Base-by-base conservation (phyloP, 768 basidiomycete species). In the Tylopilus rubrobrunneus region DNA sequence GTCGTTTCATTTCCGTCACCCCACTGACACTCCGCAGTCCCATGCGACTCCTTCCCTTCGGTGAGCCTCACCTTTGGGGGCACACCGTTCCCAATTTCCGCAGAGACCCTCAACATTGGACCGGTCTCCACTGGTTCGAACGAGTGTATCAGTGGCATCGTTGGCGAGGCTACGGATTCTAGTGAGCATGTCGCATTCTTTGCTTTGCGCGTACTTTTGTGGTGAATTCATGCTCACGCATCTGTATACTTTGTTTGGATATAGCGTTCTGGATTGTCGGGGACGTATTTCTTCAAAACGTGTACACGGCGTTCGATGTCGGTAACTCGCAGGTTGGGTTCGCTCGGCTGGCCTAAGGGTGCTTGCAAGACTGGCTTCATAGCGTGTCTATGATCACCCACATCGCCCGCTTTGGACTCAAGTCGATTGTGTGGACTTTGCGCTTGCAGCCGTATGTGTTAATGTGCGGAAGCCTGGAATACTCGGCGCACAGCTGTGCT, bases 91-190 rank as follows among this genome's bases (percentile, higher is more conserved):
- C 36, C 54, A 21, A 66, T 78, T 55, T 55, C 64, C 11, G 14
- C 63, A 1, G 58, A 50, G 5, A 64, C 55, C 29, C 67, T 76
- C 66, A 79, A 77, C 62, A 56, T 78, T 14, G 79, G 78, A 4
- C 39, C 41, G 0, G 55, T 65, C 8, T 52, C 51, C 1, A 0
- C 39, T 1, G 65, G 62, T 19, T 68, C 67, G 17, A 48, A 44
- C 0, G 49, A 62, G 8, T 74, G 75, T 50, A 53, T 73, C 9
- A 73, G 71, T 25, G 69, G 62, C 0, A 61, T 76, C 31, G 59
- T 62, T 4, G 57, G 45, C 0, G 12, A 39, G n/a, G 39, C 48
- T 27, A 15, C 9, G 2, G 46, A 40, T 14, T 0, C 12, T 6
- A 17, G 62, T 63, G 29, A 50, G 56, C 37, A 5, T 27, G 21